These are phyloP conservation scores for Neurospora sp. DNA, from an alignment of 495 filamentous ascomycete species.

Conservation along the genomic window DNA sequence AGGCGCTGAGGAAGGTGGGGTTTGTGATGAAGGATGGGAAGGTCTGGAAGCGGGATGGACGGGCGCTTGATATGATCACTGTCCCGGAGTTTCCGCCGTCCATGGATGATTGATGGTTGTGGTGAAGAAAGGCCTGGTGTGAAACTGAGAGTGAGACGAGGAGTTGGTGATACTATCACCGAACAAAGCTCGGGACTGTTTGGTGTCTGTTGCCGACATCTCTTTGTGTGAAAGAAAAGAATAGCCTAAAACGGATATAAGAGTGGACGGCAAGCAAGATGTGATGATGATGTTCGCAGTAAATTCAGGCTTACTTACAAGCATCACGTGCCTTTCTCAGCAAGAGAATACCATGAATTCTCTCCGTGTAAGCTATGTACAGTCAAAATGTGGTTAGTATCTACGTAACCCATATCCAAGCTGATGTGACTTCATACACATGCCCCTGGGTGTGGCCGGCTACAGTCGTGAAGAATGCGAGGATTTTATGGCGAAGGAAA, in stretches of 20 bases:
- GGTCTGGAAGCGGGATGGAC: constrained; percentile 27
- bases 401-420: neutral
- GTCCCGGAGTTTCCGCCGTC: constrained; percentile 8
- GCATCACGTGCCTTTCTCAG: neutral
- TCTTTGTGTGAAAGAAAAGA: neutral
- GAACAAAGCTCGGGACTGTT: neutral
- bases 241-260: neutral
- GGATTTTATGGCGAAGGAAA: neutral
- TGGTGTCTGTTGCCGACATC: neutral
- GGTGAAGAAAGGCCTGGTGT: neutral
- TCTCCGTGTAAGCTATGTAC: neutral
- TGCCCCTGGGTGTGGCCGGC: neutral
- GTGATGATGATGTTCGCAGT: neutral
- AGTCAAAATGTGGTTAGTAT: neutral
- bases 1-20: constrained; percentile 33
- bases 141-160: neutral
- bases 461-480: neutral
- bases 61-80: constrained; percentile 9
- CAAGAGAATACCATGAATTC: neutral
- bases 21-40: constrained; percentile 45
- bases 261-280: neutral
- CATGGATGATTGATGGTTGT: neutral
- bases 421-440: neutral
- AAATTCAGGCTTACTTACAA: neutral
- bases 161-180: neutral